Base-by-base conservation (phyloP, 1,139 yeast genomes). In the Citeromyces hawaiiensis region DNA sequence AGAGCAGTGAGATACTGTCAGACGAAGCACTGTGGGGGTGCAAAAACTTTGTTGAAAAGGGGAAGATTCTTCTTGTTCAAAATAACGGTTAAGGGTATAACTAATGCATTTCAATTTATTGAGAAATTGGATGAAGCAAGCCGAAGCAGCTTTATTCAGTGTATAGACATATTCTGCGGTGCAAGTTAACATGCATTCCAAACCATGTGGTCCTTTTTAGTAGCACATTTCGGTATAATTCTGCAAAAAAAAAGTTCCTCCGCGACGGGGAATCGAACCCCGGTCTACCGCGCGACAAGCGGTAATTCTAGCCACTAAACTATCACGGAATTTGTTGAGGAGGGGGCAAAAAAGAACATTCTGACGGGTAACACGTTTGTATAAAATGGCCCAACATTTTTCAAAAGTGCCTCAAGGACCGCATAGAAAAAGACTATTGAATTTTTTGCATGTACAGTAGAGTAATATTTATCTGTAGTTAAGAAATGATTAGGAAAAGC, bases 191-290 rank as follows among this genome's bases (percentile, higher is more conserved):
- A n/a, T n/a, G n/a, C n/a, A n/a, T n/a, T n/a, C n/a, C n/a, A n/a
- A n/a, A n/a, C n/a, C n/a, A n/a, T n/a, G n/a, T n/a, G n/a, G n/a
- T n/a, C n/a, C n/a, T n/a, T n/a, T n/a, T n/a, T n/a, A n/a, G n/a
- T n/a, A n/a, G n/a, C n/a, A n/a, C n/a, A n/a, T n/a, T n/a, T n/a
- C n/a, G n/a, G n/a, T n/a, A n/a, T n/a, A n/a, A n/a, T n/a, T n/a
- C n/a, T 18, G 31, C 4, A 47, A 51, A 49, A 50, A 47, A 42
- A 47, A 54, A 49, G n/a, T n/a, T n/a, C n/a, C 76, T 70, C 76
- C 75, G 74, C 70, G 74, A 70, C 76, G 74, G 76, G 76, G 76
- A 70, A 70, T 70, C 67, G 76, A 70, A 70, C 76, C 76, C 76
- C 74, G 76, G 76, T 70, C 76, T 66, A 66, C 76, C 76, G 66